Evolutionary conservation across 352 stramenopile species (phyloP), one percentile per base, ranked within the genome.

Genomic region (Phytophthora tubulina): DNA sequence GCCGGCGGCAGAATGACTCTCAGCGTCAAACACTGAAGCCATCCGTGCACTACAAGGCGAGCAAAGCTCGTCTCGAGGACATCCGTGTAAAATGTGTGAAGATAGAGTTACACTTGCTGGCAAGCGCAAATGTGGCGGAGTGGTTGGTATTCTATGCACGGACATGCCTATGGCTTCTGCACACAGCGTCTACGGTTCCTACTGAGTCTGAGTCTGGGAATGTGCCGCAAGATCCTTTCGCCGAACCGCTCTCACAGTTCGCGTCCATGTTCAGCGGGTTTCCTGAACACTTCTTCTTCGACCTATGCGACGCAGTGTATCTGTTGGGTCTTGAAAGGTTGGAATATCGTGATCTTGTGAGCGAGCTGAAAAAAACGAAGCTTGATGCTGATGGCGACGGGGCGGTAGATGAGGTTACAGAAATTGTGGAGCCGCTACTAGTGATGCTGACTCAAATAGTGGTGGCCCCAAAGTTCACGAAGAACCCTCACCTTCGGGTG

Each of bases 221-320:
- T 5, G n/a, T 21, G 3, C 55, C 64, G 6, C 75, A 90, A 60
- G 79, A 90, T 64, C 70, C 85, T 17, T 87, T 80, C 30, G 51
- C 35, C 14, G 74, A 77, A 6, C 67, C 88, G 1, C 48, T 91
- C 21, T 80, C 78, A 6, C 69, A 85, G 5, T 83, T 87, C 13
- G 82, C 81, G 21, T 60, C 67, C 17, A 67, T 74, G 11, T 89
- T 93, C 53, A 80, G 78, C 30, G 65, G 58, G 6, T 91, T 93
- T 50, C 85, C 85, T 2, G 82, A 93, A 39, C 84, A 92, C 64
- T 91, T 92, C 44, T 90, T 93, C 58, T 82, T 90, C n/a, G 85
- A 93, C 57, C 15, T 93, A 35, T 93, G 85, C 48, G 77, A 91
- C 31, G 79, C 86, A 30, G 73, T 89, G 5, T 81, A 84, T 51